Base-by-base conservation (phyloP, 2,329 filamentous ascomycete genomes). In the Stromatinia cepivora region DNA sequence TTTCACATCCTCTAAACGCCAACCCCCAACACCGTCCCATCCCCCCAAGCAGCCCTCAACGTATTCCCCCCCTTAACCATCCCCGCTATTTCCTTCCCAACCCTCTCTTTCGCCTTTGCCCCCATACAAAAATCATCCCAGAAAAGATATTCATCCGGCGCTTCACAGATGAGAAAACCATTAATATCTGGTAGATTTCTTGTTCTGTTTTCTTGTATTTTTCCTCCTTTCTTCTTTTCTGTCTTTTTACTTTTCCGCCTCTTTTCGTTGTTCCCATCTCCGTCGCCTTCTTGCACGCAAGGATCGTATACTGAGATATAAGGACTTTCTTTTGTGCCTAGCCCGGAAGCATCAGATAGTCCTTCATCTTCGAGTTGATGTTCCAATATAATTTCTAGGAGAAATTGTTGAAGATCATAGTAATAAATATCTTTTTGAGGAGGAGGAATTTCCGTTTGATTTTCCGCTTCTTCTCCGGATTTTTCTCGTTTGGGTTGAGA, bases 101-200 rank as follows among this genome's bases (percentile, higher is more conserved):
- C 74, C 54, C 73, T 74, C 17, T 73, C 67, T 5, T 82, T 80
- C 22, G 79, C 81, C 31, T 77, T 75, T 52, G 72, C 71, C 20
- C 79, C 79, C 5, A 87, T 77, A 0, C 80, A 83, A 54, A 86
- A 86, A 0, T 80, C 79, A 62, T 85, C 84, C 76, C 82, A 84
- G 75, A 86, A 88, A 3, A 88, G 78, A 70, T 85, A 83, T 17
- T 82, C 79, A 20, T 82, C 77, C 9, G 75, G 75, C 3, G 71
- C 52, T 6, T 72, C 71, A 73, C 86, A 87, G 36, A 79, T 69
- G 4, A 73, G 22, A 53, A 73, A 53, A 31, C 76, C 75, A 31
- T 75, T 74, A 0, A 70, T 20, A 31, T 76, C 73, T 0, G 52
- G 62, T 22, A 70, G 46, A 17, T 28, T 1, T 13, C 22, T n/a